Evolutionary conservation across 2,329 filamentous ascomycete species (phyloP), one percentile per base, ranked within the genome.

Genomic region (Aureobasidium sp.): DNA sequence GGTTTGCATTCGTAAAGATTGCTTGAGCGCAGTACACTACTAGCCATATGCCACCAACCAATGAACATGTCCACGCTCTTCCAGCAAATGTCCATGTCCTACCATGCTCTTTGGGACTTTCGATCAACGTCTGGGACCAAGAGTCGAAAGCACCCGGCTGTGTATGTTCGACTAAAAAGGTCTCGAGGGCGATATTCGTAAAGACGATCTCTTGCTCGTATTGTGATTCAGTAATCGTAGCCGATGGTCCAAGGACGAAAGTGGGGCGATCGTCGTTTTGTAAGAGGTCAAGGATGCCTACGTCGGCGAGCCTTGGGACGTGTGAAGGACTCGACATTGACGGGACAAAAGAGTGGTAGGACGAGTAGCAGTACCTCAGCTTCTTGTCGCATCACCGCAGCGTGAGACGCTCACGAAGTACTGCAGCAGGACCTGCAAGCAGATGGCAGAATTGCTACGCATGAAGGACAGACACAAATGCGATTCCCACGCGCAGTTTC

Each of bases 271-370:
- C 55, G 47, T 63, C 62, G 26, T 53, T 15, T 3, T n/a, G 34
- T 34, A 63, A 36, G 23, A 63, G 62, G 15, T 59, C 53, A 23
- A 63, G 56, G 17, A 63, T 55, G 27, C 62, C 62, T n/a, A 63
- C 53, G 26, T 63, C 55, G 29, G 37, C 55, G 26, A 63, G 53
- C 15, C 41, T 41, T 10, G 46, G 37, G 17, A 32, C 15, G 15
- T 42, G 20, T 41, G 10, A 9, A 37, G 44, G 29, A 20, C 9
- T 32, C 26, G 46, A 50, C 57, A 60, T 60, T 41, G 34, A 29
- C 29, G n/a, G 7, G 10, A 26, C 5, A 37, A 4, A 1, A 6
- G 27, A 20, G 15, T 29, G 5, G 29, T 23, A 10, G n/a, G 46
- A 48, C 26, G 13, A 29, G 29, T 36, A 3, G 41, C 6, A 46